Evolutionary conservation across 768 basidiomycete species (phyloP), one percentile per base, ranked within the genome.

Genomic region (Termitomyces sp.): DNA sequence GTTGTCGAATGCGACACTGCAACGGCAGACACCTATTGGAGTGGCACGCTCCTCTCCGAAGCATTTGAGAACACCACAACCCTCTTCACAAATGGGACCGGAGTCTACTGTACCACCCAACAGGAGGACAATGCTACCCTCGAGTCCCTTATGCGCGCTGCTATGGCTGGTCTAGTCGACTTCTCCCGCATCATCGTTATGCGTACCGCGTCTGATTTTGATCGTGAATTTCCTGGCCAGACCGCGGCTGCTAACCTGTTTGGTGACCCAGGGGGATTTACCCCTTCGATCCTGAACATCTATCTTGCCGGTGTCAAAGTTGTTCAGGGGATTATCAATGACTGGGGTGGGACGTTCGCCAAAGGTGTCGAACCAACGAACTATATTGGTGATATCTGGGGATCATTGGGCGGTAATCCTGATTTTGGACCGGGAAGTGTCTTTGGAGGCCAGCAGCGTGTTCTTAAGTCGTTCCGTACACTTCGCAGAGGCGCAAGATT

Each of bases 131-230:
- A 57, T 38, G 56, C 43, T 17, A 57, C 56, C 23, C 50, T 57
- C 17, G 56, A 57, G 23, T 57, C 56, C 42, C 49, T 57, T 31
- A 45, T 57, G 50, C 56, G 56, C 21, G 56, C 19, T 23, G 34
- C 27, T 8, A 52, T 38, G 56, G 12, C 29, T 25, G 50, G 50
- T 27, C n/a, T 57, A 17, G 56, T 52, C 42, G 56, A 57, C 43
- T 57, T 51, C 56, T 42, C 38, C 19, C 57, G 57, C 52, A 54
- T 58, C 31, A 58, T 58, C 57, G 54, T 58, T 25, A 58, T 58
- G 57, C 57, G 57, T 27, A 58, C 57, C 1, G 57, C 37, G 6
- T 58, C 57, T 8, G 57, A 58, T 34, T 58, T 58, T 41, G 57
- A 58, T 31, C 51, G 57, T 17, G 52, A 58, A 42, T 58, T 37